Evolutionary conservation across 805 yeast genomes (phyloP).

Genomic region (Lachancea mirantina): DNA sequence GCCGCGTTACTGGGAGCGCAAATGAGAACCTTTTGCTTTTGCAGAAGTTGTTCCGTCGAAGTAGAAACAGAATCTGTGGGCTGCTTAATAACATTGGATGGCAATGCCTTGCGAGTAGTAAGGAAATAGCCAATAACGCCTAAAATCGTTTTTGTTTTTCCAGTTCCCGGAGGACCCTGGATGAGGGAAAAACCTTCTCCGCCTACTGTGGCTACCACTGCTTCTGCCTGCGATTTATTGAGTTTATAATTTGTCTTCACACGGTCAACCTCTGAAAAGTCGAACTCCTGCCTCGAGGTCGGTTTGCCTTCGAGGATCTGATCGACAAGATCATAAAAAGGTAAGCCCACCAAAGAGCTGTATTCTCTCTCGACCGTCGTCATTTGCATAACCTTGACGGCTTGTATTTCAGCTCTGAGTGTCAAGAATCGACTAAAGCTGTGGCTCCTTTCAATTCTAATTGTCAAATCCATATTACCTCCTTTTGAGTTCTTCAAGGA

Average conservation of each 20-base stretch:
- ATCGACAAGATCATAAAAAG: constrained; percentile 69
- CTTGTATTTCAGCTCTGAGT: constrained; percentile 57
- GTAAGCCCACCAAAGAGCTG: constrained; percentile 72
- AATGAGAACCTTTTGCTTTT: constrained; percentile 57
- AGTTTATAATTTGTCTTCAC: constrained; percentile 50
- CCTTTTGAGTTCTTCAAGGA: constrained; percentile 60
- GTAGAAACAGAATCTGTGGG: constrained; percentile 22
- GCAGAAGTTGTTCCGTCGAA: constrained; percentile 20
- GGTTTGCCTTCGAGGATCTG: constrained; percentile 65
- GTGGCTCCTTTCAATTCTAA: constrained; percentile 50
- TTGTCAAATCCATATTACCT: constrained; percentile 66
- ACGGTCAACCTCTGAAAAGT: constrained; percentile 33
- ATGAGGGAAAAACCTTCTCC: constrained; percentile 77
- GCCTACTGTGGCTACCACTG: constrained; percentile 66
- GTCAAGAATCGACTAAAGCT: constrained; percentile 46
- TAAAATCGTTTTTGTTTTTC: constrained; percentile 93
- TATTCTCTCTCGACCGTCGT: constrained; percentile 90
- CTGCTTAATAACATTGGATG: constrained; percentile 27
- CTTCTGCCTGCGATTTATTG: constrained; percentile 86
- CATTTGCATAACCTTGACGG: constrained; percentile 76
- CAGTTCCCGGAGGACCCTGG: constrained; percentile 99
- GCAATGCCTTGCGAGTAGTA: constrained; percentile 31
- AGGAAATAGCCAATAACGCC: constrained; percentile 81
- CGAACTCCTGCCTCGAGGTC: constrained; percentile 18
- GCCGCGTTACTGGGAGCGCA: constrained; percentile 99